phyloP scores from a whole-genome alignment of 2,329 filamentous ascomycete species.

The Penicillium digitatum region DNA sequence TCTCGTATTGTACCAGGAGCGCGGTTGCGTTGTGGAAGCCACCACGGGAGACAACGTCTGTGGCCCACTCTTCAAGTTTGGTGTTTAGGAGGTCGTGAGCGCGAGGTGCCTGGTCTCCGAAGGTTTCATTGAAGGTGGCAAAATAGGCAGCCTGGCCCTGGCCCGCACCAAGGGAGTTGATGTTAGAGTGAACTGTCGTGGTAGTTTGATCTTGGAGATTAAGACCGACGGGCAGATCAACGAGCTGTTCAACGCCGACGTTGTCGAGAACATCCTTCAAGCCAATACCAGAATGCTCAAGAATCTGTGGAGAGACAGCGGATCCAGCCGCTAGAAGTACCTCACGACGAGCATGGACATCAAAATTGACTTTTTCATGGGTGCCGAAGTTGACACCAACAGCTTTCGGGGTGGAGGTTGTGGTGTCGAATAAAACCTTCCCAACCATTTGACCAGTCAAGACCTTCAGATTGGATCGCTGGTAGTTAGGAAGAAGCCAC shows the following conservation, averaged over 20 bases:
- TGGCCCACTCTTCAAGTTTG: slow-evolving; percentile 27
- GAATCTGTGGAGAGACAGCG: slow-evolving; percentile 24
- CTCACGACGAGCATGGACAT: slow-evolving; percentile 24
- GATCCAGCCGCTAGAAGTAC: slow-evolving; percentile 30
- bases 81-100: slow-evolving; percentile 21
- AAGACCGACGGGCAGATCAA: slow-evolving; percentile 30
- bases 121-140: slow-evolving; percentile 27
- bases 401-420: slow-evolving; percentile 9
- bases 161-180: slow-evolving; percentile 11
- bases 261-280: slow-evolving; percentile 15
- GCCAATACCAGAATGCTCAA: slow-evolving; percentile 31
- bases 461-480: slow-evolving; percentile 18
- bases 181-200: slow-evolving; percentile 16
- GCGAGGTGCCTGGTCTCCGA: slow-evolving; percentile 20
- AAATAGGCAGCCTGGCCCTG: slow-evolving; percentile 30
- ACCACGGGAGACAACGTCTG: slow-evolving; percentile 23
- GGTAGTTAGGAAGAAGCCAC: slow-evolving; percentile 27
- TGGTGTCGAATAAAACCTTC: slow-evolving; percentile 21
- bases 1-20: slow-evolving; percentile 25
- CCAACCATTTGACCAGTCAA: slow-evolving; percentile 28
- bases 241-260: slow-evolving; percentile 16
- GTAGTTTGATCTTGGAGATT: slow-evolving; percentile 33
- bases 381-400: slow-evolving; percentile 28
- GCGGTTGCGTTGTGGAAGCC: slow-evolving; percentile 28
- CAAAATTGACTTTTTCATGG: slow-evolving; percentile 18